phyloP scores from a whole-genome alignment of 768 basidiomycete genomes.

The Mycena capillaripes region DNA sequence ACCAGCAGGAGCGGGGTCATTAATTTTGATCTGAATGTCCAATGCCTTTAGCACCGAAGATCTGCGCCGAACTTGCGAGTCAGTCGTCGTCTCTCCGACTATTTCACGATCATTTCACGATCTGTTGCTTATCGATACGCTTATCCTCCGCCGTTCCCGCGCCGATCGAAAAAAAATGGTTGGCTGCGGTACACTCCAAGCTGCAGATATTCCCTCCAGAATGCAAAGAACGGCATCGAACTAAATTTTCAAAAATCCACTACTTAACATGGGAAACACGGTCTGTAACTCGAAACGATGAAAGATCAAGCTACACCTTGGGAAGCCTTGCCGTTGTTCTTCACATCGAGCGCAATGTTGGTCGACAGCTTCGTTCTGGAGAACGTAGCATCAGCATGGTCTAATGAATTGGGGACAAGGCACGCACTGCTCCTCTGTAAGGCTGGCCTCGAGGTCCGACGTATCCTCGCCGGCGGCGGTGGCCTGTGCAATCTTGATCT shows the following conservation, averaged over 20 bases:
- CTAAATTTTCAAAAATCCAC: conserved; percentile 25
- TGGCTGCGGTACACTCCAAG: too few relatives aligned
- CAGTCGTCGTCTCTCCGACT: too few relatives aligned
- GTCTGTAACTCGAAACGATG: conserved; percentile 15
- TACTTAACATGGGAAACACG: conserved; percentile 20
- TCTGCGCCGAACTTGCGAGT: too few relatives aligned
- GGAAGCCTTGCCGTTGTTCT: conserved; percentile 47
- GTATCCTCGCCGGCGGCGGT: conserved; percentile 49
- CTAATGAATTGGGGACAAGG: background rate
- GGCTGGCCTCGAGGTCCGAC: conserved; percentile 40
- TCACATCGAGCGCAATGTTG: conserved; percentile 52
- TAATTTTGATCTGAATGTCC: too few relatives aligned
- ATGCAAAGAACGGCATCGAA: conserved; percentile 25
- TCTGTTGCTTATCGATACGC: too few relatives aligned
- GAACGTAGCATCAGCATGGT: background rate
- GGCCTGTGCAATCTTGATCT: conserved; percentile 55
- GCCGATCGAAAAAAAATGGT: too few relatives aligned
- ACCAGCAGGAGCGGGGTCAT: too few relatives aligned
- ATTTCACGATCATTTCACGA: too few relatives aligned
- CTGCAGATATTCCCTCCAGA: too few relatives aligned
- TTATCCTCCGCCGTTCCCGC: too few relatives aligned
- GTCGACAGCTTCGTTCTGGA: conserved; percentile 50
- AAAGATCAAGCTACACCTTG: conserved; percentile 41
- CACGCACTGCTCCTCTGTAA: conserved; percentile 46
- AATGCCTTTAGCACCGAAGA: too few relatives aligned